Conservation (phyloP, 2,329 filamentous ascomycete genomes). For the Aspergillus aculeatus region DNA sequence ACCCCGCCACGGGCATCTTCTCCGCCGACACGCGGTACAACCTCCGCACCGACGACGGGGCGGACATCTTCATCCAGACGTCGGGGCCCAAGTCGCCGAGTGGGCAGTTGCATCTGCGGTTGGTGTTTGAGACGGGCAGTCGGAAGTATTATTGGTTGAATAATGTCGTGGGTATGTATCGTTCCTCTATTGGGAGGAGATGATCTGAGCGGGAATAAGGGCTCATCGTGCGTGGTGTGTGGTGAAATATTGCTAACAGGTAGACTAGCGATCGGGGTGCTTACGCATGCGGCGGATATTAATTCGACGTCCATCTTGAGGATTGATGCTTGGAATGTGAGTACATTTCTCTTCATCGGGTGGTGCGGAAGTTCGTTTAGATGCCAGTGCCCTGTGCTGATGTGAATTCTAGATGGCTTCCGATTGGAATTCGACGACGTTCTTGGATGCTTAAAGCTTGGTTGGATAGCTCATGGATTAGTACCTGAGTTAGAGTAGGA, state of each 20-base stretch:
- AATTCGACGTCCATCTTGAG: constrained; percentile 13
- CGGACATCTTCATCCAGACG: constrained; percentile 25
- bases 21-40: constrained; percentile 31
- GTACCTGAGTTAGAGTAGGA: too few species aligned
- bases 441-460: not conserved
- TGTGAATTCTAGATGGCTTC: constrained; percentile 17
- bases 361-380: too few species aligned
- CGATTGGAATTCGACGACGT: constrained; percentile 23
- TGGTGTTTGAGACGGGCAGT: constrained; percentile 26
- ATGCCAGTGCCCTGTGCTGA: not conserved
- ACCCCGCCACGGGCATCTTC: constrained; percentile 25
- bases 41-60: constrained; percentile 26
- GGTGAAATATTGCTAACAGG: too few species aligned
- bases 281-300: constrained; percentile 14
- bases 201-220: not conserved
- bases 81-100: constrained; percentile 20
- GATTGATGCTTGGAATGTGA: constrained; percentile 31
- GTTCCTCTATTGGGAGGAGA: not conserved
- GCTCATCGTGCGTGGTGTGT: too few species aligned
- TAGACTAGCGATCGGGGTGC: constrained; percentile 21
- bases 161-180: constrained; percentile 24
- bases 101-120: constrained; percentile 22
- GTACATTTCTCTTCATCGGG: not conserved
- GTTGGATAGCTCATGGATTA: not conserved
- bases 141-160: constrained; percentile 30